Percentiles rank a stretch among this genome's conserved stretches.
Conservation (phyloP, 257 asterid genomes). For the Jacaranda copaia region DNA sequence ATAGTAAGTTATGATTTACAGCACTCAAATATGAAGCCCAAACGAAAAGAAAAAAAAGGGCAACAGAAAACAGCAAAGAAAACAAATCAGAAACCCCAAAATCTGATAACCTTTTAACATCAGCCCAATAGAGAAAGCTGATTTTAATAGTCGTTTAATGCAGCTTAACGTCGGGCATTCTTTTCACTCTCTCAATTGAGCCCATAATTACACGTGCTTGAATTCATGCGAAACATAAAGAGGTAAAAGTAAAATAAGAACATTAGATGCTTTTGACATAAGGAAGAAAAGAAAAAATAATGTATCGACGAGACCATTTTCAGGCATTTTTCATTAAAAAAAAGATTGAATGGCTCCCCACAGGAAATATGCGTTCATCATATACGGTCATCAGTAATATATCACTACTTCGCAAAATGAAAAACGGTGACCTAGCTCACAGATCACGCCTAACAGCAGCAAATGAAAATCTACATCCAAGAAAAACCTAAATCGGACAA, state of each 20-base stretch:
- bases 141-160: neutral
- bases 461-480: neutral
- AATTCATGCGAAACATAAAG: neutral
- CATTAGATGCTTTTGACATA: too few relatives aligned
- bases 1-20: neutral
- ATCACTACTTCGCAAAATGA: too few relatives aligned
- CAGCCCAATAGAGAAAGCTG: constrained; percentile 8
- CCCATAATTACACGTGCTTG: neutral
- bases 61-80: too few relatives aligned
- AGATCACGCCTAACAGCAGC: constrained; percentile 14
- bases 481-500: constrained; percentile 2
- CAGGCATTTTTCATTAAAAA: neutral
- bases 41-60: neutral
- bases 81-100: too few relatives aligned
- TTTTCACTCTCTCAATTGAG: neutral
- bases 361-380: neutral
- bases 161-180: neutral
- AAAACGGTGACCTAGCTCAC: neutral
- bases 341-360: neutral
- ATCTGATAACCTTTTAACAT: neutral
- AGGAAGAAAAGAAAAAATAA: too few relatives aligned
- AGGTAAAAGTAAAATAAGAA: neutral
- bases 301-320: neutral
- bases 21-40: neutral
- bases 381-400: neutral